Base-by-base conservation (phyloP, 495 filamentous ascomycete species). In the Schizothecium vesticola region DNA sequence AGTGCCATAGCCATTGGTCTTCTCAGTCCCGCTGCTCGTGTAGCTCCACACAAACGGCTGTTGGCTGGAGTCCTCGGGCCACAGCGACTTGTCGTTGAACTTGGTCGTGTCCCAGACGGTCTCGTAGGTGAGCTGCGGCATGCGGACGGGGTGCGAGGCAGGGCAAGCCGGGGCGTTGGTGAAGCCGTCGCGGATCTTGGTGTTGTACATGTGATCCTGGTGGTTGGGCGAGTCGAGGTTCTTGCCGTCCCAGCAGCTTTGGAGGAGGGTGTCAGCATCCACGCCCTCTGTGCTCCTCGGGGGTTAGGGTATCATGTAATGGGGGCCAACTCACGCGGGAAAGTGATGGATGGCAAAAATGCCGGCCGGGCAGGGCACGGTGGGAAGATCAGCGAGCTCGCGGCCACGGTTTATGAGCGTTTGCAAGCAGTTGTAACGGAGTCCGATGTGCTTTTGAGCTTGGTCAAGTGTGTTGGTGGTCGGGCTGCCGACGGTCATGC, bases 181-280 rank as follows among this genome's bases (percentile, higher is more conserved):
- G 68, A 81, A 81, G 13, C 78, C 79, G 29, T 78, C 76, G 64
- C n/a, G 64, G 5, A 69, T 72, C 22, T 66, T 68, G 26, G 78
- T 81, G 74, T 77, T 78, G 70, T 71, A 80, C 80, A 82, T 82
- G 75, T 87, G 86, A 6, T 80, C 80, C 59, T 81, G 78, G 73
- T 87, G 85, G 75, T 87, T 82, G 22, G 81, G 79, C 63, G 80
- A 84, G 73, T 86, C 85, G 11, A 86, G 77, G 70, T 84, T 85
- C 73, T 82, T 80, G 61, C 85, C 85, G 72, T 87, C 84, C 85
- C 85, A 87, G 75, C 83, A 82, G 63, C 69, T 73, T 13, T 1
- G 4, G 33, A 19, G 13, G 19, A 24, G 4, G 19, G 33, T 23
- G 33, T 28, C 13, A 64, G 21, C 3, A 24, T 13, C 0, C 13